Conservation (phyloP, 2,329 filamentous ascomycete genomes). For the Aspergillus transmontanensis region DNA sequence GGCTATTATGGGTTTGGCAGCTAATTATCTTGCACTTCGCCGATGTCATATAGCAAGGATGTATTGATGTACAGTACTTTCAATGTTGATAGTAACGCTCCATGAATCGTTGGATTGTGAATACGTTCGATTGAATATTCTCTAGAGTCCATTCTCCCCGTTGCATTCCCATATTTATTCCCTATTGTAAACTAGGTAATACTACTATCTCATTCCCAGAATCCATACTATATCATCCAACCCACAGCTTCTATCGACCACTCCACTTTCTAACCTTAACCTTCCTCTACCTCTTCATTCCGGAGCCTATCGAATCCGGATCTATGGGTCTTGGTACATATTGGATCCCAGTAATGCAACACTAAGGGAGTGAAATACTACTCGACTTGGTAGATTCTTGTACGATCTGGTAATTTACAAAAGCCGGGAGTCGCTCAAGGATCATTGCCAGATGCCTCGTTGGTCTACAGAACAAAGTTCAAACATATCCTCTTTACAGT, state of each 20-base stretch:
- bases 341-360: too few relatives aligned
- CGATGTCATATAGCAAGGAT: neutral
- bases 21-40: neutral
- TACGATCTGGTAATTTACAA: too few relatives aligned
- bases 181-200: neutral
- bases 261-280: neutral
- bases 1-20: neutral
- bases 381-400: neutral
- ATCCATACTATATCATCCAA: neutral
- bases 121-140: neutral
- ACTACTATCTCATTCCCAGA: neutral
- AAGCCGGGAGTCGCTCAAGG: too few relatives aligned
- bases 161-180: neutral
- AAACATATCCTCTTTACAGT: too few relatives aligned
- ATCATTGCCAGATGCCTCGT: too few relatives aligned
- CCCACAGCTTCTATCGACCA: neutral
- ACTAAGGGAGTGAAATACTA: too few relatives aligned
- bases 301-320: neutral
- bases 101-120: neutral
- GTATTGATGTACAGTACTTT: neutral
- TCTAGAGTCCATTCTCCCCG: neutral
- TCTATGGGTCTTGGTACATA: neutral
- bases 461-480: too few relatives aligned
- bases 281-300: neutral
- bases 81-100: neutral